Evolutionary conservation across 129 eudicot species (phyloP).

Genomic region (Saposhnikovia divaricata): DNA sequence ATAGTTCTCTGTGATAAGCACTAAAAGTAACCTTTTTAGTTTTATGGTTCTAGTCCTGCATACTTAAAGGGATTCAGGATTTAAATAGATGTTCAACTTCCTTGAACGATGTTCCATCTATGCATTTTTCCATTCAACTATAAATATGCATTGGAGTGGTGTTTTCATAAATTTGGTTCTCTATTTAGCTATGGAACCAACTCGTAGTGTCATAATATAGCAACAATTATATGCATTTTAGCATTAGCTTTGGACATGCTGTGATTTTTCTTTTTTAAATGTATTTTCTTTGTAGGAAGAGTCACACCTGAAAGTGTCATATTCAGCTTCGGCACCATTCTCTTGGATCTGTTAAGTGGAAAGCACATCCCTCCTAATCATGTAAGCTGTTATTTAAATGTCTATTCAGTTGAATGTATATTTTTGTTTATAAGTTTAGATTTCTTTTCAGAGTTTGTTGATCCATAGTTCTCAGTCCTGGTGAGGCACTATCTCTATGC

Average conservation of each 20-base stretch:
- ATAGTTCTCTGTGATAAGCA: background rate
- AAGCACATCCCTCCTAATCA: slow-evolving; percentile 86
- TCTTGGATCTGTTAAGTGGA: slow-evolving; percentile 76
- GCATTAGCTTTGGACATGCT: background rate
- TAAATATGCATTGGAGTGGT: background rate
- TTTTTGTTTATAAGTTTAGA: background rate
- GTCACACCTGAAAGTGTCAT: slow-evolving; percentile 78
- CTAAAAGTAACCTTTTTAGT: background rate
- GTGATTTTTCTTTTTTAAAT: background rate
- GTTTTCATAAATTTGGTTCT: background rate
- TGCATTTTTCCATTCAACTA: background rate
- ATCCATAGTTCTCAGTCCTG: background rate
- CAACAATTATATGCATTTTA: background rate
- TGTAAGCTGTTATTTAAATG: slow-evolving; percentile 32
- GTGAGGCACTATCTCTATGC: background rate
- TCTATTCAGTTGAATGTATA: background rate
- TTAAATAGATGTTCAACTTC: background rate
- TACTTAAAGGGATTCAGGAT: background rate
- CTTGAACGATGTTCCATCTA: background rate
- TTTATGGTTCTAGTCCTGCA: slow-evolving; percentile 3
- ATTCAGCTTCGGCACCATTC: slow-evolving; percentile 80
- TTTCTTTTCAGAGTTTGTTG: background rate
- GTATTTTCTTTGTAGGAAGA: slow-evolving; percentile 44
- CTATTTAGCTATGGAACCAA: background rate
- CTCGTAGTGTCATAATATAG: background rate